phyloP scores from a whole-genome alignment of 805 yeast genomes.

The Teunomyces atbi region DNA sequence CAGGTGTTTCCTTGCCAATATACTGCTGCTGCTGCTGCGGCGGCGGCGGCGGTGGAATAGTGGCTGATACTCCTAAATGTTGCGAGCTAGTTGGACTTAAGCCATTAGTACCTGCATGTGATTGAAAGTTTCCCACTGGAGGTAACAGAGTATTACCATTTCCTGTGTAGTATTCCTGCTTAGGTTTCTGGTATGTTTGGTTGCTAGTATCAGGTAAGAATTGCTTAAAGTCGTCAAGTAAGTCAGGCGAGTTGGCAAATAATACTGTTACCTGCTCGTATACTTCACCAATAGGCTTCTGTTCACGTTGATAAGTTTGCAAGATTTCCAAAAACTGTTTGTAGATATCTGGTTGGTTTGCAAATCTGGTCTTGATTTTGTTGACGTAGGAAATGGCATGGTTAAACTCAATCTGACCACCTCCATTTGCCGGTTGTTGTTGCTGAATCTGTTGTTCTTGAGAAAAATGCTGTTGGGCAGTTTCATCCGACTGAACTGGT shows the following conservation, averaged over 20 bases:
- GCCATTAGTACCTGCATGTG: conserved; percentile 28
- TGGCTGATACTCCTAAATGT: conserved; percentile 14
- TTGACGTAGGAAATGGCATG: conserved; percentile 97
- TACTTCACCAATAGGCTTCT: conserved; percentile 92
- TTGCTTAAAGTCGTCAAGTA: conserved; percentile 90
- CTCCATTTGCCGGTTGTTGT: conserved; percentile 36
- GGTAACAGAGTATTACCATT: conserved; percentile 59
- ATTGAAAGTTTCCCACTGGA: conserved; percentile 86
- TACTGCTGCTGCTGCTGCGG: conserved; percentile 6
- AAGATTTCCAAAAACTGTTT: conserved; percentile 91
- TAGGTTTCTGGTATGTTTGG: conserved; percentile 28
- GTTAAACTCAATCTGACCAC: conserved; percentile 87
- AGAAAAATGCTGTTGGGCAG: conserved; percentile 17
- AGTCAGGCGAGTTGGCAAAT: conserved; percentile 91
- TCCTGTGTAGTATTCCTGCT: conserved; percentile 23
- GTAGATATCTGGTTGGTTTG: conserved; percentile 92
- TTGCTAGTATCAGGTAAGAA: conserved; percentile 84
- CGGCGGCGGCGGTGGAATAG: conserved; percentile 7
- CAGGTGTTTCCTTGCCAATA: conserved; percentile 9
- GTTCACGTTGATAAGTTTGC: conserved; percentile 96
- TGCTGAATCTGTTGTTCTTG: conserved; percentile 17
- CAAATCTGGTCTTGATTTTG: conserved; percentile 90
- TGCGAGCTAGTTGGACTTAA: conserved; percentile 23
- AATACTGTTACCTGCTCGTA: conserved; percentile 88
- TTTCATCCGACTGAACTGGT: conserved; percentile 6